Evolutionary conservation across 169 alveolate species (phyloP).

Genomic region (Theileria parva): DNA sequence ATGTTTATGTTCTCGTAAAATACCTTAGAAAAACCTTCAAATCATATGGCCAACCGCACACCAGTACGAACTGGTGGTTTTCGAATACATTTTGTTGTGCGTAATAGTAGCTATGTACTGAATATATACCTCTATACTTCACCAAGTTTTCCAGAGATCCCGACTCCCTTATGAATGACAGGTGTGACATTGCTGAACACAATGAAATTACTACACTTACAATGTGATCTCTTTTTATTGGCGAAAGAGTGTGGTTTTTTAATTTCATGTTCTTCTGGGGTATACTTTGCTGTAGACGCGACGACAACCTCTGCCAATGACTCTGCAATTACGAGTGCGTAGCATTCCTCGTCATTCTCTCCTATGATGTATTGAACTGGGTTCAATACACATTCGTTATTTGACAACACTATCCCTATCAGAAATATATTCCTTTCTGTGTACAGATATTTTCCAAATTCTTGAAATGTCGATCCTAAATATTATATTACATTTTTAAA

Average conservation of each 20-base stretch:
- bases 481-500: no score
- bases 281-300: constrained; percentile 58
- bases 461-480: constrained; percentile 62
- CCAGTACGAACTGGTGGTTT: constrained; percentile 50
- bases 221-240: not conserved
- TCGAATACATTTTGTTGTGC: constrained; percentile 16
- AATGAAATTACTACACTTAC: constrained; percentile 1
- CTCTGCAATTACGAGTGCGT: constrained; percentile 71
- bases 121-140: constrained; percentile 29
- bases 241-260: not conserved
- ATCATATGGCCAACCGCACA: constrained; percentile 77
- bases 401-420: constrained; percentile 69
- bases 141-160: not conserved
- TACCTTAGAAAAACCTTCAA: constrained; percentile 62
- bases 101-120: constrained; percentile 28
- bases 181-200: constrained; percentile 7
- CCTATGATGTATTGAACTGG: constrained; percentile 73
- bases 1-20: not conserved
- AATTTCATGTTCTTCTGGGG: not conserved
- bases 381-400: constrained; percentile 67
- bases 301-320: constrained; percentile 65
- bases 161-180: not conserved
- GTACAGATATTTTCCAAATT: constrained; percentile 66
- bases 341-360: constrained; percentile 53
- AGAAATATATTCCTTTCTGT: constrained; percentile 67